Evolutionary conservation across 2,329 filamentous ascomycete species (phyloP), one percentile per base, ranked within the genome.

Genomic region (Epichloe coenophiala): DNA sequence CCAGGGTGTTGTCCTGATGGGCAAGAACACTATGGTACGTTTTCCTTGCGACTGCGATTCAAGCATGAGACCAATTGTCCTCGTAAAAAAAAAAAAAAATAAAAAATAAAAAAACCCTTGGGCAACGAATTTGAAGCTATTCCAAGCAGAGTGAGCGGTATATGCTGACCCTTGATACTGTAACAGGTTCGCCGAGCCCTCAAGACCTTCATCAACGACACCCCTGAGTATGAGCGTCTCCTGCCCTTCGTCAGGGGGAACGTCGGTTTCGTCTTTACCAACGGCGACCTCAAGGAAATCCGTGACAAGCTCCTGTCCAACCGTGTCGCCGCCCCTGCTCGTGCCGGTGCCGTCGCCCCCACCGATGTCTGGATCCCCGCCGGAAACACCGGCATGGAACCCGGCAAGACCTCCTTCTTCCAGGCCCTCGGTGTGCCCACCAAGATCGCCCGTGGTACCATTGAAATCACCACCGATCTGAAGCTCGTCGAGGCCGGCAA

Each of bases 391-490:
- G 93, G 93, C 78, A 98, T 98, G 93, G 93, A 98, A 76, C 94
- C 93, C 71, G 94, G 94, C 75, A 98, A 98, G 87, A 98, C 93
- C 68, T 97, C 93, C 71, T 98, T 98, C 89, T 98, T 98, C 90
- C 93, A 98, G 85, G 93, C 93, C 67, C 93, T 98, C 75, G 91
- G 91, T 88, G 89, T 98, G 71, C 93, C 93, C 70, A 98, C 93
- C 83, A 98, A 98, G 89, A 98, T 98, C 77, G 93, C 93, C 71
- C 93, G 93, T 95, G 94, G 93, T 94, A 98, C 93, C 77, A 98
- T 98, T 77, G 93, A 98, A 88, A 98, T 98, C 70, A 96, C 90
- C 59, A 79, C 84, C 65, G 93, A 98, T 70, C 80, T 98, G 65
- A 97, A 96, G 87, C 87, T 98, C 72, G 86, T 97, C 68, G 89